phyloP scores from a whole-genome alignment of 768 basidiomycete species.

The Coprinopsis marcescibilis region DNA sequence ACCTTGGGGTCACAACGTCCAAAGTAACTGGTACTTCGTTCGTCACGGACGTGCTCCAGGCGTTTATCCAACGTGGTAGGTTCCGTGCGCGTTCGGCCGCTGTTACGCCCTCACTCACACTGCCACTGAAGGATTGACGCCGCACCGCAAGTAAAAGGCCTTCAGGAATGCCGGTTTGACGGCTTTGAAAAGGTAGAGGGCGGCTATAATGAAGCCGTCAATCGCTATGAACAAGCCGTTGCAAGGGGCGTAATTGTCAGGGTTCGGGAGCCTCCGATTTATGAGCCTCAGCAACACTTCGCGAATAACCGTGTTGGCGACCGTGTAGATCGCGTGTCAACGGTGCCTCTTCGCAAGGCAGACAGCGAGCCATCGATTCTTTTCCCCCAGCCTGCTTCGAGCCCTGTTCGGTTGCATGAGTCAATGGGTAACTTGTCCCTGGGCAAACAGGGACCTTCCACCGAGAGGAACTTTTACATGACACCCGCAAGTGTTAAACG shows the following conservation, averaged over 20 bases:
- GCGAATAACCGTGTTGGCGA: too few species aligned
- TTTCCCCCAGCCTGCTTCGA: too few species aligned
- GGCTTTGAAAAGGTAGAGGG: neutral
- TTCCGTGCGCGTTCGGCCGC: neutral
- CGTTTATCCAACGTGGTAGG: constrained; percentile 29
- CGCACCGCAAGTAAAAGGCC: neutral
- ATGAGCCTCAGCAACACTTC: too few species aligned
- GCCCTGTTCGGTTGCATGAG: too few species aligned
- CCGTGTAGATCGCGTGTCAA: too few species aligned
- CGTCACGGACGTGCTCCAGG: constrained; percentile 24
- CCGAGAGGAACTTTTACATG: too few species aligned
- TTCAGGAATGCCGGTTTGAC: neutral
- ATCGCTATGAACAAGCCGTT: neutral
- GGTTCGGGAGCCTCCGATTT: too few species aligned
- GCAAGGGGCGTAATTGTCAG: too few species aligned
- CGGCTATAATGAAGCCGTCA: neutral
- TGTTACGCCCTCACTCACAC: neutral
- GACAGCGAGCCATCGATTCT: too few species aligned
- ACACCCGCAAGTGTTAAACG: too few species aligned
- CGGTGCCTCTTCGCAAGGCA: too few species aligned
- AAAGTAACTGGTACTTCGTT: constrained; percentile 32
- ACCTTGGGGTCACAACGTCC: constrained; percentile 14
- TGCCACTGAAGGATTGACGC: constrained; percentile 3
- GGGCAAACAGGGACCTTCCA: neutral
- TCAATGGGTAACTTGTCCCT: too few species aligned